Evolutionary conservation across 345 rosid genomes (phyloP).

Genomic region (Angophora floribunda): DNA sequence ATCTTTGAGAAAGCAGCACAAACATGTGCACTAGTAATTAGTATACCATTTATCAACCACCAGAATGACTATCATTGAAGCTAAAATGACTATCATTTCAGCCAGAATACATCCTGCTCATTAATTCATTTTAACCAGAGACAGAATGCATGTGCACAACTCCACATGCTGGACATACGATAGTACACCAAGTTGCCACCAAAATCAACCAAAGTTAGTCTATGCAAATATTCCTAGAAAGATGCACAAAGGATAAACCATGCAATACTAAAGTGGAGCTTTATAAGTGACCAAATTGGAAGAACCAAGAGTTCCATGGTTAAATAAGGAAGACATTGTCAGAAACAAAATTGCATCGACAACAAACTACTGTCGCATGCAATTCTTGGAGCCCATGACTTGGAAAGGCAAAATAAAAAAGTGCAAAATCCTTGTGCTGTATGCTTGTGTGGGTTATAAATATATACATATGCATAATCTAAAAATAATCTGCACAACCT

Average conservation of each 20-base stretch:
- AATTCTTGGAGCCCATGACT: neutral
- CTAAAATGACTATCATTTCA: neutral
- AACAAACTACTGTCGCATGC: neutral
- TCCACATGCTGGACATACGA: neutral
- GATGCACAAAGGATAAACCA: neutral
- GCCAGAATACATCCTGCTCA: neutral
- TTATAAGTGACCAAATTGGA: neutral
- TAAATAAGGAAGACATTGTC: neutral
- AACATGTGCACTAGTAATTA: neutral
- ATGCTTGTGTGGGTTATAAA: neutral
- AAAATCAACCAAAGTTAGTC: neutral
- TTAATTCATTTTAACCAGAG: neutral
- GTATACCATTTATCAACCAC: neutral
- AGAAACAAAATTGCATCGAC: neutral
- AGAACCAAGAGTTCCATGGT: neutral
- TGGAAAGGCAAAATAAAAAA: neutral
- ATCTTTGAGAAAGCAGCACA: neutral
- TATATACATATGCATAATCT: neutral
- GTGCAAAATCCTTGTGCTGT: neutral
- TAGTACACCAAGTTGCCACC: neutral
- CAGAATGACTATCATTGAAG: neutral
- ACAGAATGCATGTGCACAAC: neutral
- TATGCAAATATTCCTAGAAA: neutral
- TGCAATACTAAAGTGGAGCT: neutral
- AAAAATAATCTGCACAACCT: constrained; percentile 33